These are phyloP conservation scores for Termitomyces sp. DNA, from an alignment of 768 basidiomycete genomes.

Conservation along the genomic window DNA sequence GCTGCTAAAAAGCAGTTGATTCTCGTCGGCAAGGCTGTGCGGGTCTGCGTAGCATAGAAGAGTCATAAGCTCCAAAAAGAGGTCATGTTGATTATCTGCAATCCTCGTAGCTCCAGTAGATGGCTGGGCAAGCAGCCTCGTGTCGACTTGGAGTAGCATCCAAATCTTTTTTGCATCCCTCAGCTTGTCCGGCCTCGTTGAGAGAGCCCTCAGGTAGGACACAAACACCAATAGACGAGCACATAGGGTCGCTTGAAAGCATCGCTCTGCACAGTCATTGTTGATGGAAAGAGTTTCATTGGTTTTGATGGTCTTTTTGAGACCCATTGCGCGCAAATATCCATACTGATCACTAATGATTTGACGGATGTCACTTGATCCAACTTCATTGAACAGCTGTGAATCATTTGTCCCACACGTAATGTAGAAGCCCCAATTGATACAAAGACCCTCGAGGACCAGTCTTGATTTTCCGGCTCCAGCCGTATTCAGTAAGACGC, in stretches of 20 bases:
- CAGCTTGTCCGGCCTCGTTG: neutral
- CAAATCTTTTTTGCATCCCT: neutral
- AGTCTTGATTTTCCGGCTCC: neutral
- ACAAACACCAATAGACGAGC: neutral
- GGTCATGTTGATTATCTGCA: neutral
- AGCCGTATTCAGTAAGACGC: neutral
- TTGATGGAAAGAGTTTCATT: neutral
- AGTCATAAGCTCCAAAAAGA: neutral
- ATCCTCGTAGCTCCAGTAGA: neutral
- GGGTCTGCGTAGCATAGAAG: neutral
- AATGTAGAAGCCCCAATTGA: neutral
- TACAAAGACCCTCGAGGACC: neutral
- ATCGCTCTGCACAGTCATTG: neutral
- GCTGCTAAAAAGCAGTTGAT: neutral
- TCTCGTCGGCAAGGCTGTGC: neutral
- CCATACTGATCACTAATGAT: neutral
- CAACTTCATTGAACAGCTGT: neutral
- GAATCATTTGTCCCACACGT: neutral
- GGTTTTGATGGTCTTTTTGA: neutral
- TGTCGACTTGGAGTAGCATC: slow-evolving; percentile 1
- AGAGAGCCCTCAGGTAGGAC: neutral
- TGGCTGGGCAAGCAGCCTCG: neutral
- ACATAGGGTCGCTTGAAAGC: neutral
- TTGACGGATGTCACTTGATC: neutral
- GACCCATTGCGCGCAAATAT: neutral